These are phyloP conservation scores for Aspergillus thermomutatus DNA, from an alignment of 2,329 filamentous ascomycete genomes.

Conservation along the genomic window DNA sequence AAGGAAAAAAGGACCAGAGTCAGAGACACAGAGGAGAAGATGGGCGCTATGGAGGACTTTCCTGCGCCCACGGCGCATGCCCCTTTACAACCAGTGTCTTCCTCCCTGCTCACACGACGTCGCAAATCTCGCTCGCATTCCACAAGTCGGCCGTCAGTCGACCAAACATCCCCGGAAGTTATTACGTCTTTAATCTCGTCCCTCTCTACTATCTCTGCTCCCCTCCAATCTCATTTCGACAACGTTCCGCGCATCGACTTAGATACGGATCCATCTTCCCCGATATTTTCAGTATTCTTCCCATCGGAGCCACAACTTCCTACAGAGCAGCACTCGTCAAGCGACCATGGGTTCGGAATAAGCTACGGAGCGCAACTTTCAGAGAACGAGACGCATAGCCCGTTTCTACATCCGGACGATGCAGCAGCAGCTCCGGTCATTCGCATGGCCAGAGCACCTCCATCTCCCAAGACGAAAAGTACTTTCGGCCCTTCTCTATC, in stretches of 20 bases:
- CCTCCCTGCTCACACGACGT: constrained; percentile 38
- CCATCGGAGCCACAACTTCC: constrained; percentile 22
- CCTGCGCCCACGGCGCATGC: constrained; percentile 20
- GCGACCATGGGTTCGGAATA: constrained; percentile 58
- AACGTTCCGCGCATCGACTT: constrained; percentile 45
- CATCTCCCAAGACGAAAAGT: constrained; percentile 71
- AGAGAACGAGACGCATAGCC: constrained; percentile 49
- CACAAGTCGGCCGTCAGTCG: constrained; percentile 28
- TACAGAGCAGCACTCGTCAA: constrained; percentile 21
- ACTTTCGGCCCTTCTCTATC: constrained; percentile 21
- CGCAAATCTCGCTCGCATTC: constrained; percentile 43
- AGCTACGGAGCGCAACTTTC: constrained; percentile 67
- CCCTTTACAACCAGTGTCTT: constrained; percentile 21
- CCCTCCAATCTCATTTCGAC: constrained; percentile 69
- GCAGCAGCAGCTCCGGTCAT: constrained; percentile 67
- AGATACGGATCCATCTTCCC: constrained; percentile 37
- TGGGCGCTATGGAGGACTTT: constrained; percentile 28
- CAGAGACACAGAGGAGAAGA: constrained; percentile 11
- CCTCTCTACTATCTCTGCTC: constrained; percentile 58
- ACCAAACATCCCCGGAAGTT: constrained; percentile 47
- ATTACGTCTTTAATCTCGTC: constrained; percentile 62
- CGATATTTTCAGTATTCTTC: constrained; percentile 27
- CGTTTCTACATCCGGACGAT: constrained; percentile 53
- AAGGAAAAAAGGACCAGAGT: constrained; percentile 1
- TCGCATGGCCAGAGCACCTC: constrained; percentile 76